These are phyloP conservation scores for Euphorbia corollata DNA, from an alignment of 441 rosid species.

Conservation along the genomic window DNA sequence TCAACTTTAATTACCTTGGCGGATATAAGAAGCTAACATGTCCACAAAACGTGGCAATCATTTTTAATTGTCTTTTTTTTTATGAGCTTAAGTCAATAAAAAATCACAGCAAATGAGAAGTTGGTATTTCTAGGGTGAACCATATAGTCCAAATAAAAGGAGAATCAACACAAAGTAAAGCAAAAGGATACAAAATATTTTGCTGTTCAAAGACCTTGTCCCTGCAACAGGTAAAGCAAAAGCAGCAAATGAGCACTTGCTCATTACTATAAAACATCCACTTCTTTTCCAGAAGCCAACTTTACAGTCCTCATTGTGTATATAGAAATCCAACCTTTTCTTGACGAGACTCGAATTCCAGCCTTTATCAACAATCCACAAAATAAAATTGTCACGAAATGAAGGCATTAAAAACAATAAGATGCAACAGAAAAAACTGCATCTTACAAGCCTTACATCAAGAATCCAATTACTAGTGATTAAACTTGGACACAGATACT, in stretches of 20 bases:
- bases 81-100: not conserved
- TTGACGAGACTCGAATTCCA: too few relatives aligned
- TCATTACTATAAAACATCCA: not conserved
- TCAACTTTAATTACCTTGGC: not conserved
- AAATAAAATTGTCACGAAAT: not conserved
- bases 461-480: not conserved
- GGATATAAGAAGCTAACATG: not conserved
- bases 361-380: not conserved
- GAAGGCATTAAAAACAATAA: not conserved
- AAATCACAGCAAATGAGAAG: too few relatives aligned
- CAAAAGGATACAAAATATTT: conserved; percentile 72
- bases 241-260: not conserved
- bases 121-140: not conserved
- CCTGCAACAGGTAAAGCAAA: conserved; percentile 38
- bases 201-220: conserved; percentile 82
- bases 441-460: not conserved
- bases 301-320: not conserved
- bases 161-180: conserved; percentile 2
- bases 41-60: not conserved
- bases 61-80: not conserved
- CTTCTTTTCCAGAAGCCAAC: not conserved
- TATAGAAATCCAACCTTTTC: too few relatives aligned
- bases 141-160: conserved; percentile 3
- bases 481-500: not conserved
- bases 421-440: not conserved